Base-by-base conservation (phyloP, 805 yeast species). In the Saccharomycopsis lassenensis region DNA sequence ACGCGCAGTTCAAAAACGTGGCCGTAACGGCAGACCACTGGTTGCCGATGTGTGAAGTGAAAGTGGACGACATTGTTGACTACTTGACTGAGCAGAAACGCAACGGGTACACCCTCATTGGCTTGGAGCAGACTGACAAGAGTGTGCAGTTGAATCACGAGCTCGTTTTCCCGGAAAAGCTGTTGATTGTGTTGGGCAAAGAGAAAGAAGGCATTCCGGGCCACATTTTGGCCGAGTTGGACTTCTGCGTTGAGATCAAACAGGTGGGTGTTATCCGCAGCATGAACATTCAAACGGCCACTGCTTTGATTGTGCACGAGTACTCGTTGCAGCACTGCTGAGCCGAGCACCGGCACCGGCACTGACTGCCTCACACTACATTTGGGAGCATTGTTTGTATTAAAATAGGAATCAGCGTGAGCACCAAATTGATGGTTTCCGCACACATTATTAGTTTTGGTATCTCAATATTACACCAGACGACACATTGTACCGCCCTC, bases 281-380 rank as follows among this genome's bases (percentile, higher is more conserved):
- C 1, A 87, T 87, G 97, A 87, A 87, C 51, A 87, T 87, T 43
- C 97, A 87, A 59, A 87, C 96, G 0, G 97, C 96, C 1, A 77
- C 96, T 1, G 97, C 96, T 0, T 86, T 87, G 15, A 73, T 87
- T 35, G 95, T 86, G 5, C 94, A 87, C 56, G 91, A 95, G 0
- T 87, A 89, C 50, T 75, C 93, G 5, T 25, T 40, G 21, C 45
- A 43, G 26, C 38, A 43, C 26, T 43, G 44, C 18, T 41, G 24
- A 3, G 14, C n/a, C n/a, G n/a, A n/a, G n/a, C n/a, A n/a, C n/a
- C n/a, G n/a, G n/a, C n/a, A n/a, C n/a, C n/a, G n/a, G n/a, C n/a
- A n/a, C n/a, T n/a, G n/a, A n/a, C n/a, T n/a, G n/a, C n/a, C n/a
- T n/a, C n/a, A n/a, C n/a, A n/a, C n/a, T n/a, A n/a, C n/a, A n/a